Percentiles rank a stretch among this genome's conserved stretches.
Evolutionary conservation across 257 asterid species (phyloP).

Genomic region (Scutellaria galericulata): DNA sequence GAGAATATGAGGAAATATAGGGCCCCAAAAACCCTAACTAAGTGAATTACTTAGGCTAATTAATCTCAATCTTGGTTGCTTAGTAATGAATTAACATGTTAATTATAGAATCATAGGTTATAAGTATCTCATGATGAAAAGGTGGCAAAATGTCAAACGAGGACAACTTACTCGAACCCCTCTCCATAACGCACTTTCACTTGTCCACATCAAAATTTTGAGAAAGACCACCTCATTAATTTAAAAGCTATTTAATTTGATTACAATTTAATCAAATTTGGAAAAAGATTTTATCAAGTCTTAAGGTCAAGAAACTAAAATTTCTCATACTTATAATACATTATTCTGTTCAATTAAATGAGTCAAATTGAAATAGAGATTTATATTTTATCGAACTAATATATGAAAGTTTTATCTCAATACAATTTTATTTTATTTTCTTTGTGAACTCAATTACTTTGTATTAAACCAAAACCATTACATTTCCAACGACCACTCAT

Average conservation of each 20-base stretch:
- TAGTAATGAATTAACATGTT: constrained; percentile 16
- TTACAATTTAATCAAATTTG: no score
- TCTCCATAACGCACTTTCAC: neutral
- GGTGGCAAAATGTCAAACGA: constrained; percentile 7
- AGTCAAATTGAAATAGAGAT: no score
- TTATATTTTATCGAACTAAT: no score
- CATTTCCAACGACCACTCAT: constrained; percentile 26
- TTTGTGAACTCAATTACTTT: neutral
- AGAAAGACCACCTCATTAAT: neutral
- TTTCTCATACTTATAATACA: no score
- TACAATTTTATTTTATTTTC: no score
- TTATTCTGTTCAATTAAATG: no score
- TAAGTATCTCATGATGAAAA: constrained; percentile 37
- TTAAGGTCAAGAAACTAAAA: no score
- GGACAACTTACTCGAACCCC: neutral
- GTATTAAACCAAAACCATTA: neutral
- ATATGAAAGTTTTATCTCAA: no score
- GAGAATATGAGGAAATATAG: neutral
- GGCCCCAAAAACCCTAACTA: neutral
- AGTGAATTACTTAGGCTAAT: constrained; percentile 13
- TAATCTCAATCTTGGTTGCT: constrained; percentile 33
- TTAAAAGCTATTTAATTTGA: neutral
- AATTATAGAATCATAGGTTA: constrained; percentile 20
- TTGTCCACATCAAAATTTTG: neutral
- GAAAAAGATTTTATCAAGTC: no score